A percentile compares a stretch with the other conserved stretches of the same genome.
These are phyloP conservation scores for Glonium stellatum DNA, from an alignment of 495 filamentous ascomycete species.

Conservation along the genomic window DNA sequence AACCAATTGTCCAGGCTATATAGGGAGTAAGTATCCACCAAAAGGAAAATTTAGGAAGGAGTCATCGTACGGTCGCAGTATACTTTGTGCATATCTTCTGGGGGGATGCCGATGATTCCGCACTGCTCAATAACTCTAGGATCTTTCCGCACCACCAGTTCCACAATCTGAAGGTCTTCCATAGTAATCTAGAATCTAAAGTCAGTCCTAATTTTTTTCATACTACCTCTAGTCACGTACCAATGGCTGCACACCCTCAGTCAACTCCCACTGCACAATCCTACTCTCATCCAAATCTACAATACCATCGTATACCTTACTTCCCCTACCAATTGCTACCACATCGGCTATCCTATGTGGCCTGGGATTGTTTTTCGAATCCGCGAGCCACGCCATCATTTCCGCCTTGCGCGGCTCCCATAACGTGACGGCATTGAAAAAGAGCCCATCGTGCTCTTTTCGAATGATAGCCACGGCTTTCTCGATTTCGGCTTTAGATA, in stretches of 20 bases:
- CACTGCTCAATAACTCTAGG: constrained; percentile 92
- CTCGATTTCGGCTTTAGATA: constrained; percentile 72
- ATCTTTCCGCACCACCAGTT: constrained; percentile 70
- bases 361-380: constrained; percentile 52
- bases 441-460: constrained; percentile 61
- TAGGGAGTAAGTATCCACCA: not conserved
- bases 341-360: constrained; percentile 75
- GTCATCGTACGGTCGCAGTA: constrained; percentile 74
- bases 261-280: constrained; percentile 67
- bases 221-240: constrained; percentile 35
- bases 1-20: constrained; percentile 89
- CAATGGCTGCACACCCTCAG: constrained; percentile 78
- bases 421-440: constrained; percentile 86
- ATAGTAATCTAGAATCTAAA: constrained; percentile 65
- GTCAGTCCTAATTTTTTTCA: not conserved
- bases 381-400: constrained; percentile 75
- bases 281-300: constrained; percentile 68
- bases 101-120: constrained; percentile 74
- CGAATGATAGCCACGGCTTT: constrained; percentile 61
- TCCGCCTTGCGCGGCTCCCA: constrained; percentile 82
- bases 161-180: constrained; percentile 88
- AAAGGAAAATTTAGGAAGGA: not conserved
- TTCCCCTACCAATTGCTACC: constrained; percentile 74
- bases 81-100: constrained; percentile 83
- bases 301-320: constrained; percentile 77